Evolutionary conservation across 305 asterid species (phyloP).

Genomic region (Coffea humblotiana): DNA sequence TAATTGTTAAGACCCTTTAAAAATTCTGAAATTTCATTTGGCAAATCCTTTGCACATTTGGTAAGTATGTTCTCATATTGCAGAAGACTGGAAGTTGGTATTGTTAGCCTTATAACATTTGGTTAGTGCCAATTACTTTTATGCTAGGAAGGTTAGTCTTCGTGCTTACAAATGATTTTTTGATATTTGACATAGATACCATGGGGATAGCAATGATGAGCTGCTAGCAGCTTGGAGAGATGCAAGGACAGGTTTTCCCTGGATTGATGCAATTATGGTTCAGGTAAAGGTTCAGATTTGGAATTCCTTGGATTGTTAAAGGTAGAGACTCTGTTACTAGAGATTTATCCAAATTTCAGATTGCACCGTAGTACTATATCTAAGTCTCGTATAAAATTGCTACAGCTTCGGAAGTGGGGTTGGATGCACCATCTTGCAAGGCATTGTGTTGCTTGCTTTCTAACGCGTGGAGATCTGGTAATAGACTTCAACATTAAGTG

Average conservation of each 20-base stretch:
- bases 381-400: slow-evolving; percentile 12
- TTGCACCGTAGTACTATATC: background rate
- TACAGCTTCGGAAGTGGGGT: slow-evolving; percentile 86
- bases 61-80: too few species aligned
- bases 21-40: too few species aligned
- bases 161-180: background rate
- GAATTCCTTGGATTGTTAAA: background rate
- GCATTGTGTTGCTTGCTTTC: slow-evolving; percentile 89
- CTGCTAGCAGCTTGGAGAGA: slow-evolving; percentile 92
- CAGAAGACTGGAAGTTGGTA: background rate
- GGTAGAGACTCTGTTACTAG: background rate
- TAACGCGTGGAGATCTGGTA: slow-evolving; percentile 95
- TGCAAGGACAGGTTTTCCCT: slow-evolving; percentile 89
- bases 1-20: too few species aligned
- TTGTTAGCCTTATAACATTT: background rate
- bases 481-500: slow-evolving; percentile 15
- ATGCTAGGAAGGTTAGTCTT: background rate
- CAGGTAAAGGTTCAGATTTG: slow-evolving; percentile 50
- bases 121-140: background rate
- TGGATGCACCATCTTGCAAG: slow-evolving; percentile 99
- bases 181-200: slow-evolving; percentile 57
- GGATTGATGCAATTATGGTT: slow-evolving; percentile 95
- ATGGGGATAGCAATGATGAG: slow-evolving; percentile 79
- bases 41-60: background rate
- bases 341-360: background rate